Evolutionary conservation across 108 stramenopile species (phyloP), one percentile per base, ranked within the genome.

Genomic region (Phaeodactylum tricornutum): DNA sequence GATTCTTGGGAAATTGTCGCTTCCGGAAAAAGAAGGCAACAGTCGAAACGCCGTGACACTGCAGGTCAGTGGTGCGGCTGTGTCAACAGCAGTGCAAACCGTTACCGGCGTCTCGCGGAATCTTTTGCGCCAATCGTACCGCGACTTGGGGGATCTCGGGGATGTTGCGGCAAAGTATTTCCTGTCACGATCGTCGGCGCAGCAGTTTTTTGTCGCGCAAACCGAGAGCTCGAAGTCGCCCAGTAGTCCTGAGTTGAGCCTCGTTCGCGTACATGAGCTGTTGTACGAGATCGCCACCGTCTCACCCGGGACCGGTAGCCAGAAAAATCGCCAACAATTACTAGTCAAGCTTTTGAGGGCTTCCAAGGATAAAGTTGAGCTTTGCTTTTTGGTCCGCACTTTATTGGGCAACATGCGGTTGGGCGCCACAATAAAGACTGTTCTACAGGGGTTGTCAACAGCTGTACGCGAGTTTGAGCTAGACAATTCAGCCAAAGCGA

Each of bases 361-460:
- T 8, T 66, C 61, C 34, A 25, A 57, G 50, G 53, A 31, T 43
- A 63, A 63, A 34, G 57, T 14, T 3, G 66, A 67, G 35, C 39
- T 63, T 36, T 51, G 72, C 42, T 74, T 74, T 32, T 49, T 74
- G 43, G 72, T 74, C 9, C 41, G 72, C 41, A 56, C 59, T 2
- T 45, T 74, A 14, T 34, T 74, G 14, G 53, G 62, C 6, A 64
- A 63, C 43, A 74, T 74, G 72, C 29, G 72, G 43, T 35, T 74
- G 12, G 72, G 72, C 19, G 65, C 65, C 21, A 67, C 57, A 43
- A 17, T 67, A 0, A 63, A 64, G 50, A 67, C 72, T 9, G 54
- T 74, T 4, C 29, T 74, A 12, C 62, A 58, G 7, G 66, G 66
- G 19, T 29, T 74, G 26, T 66, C 66, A 6, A 59, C 48, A 59